Evolutionary conservation across 106 monocot species (phyloP), one percentile per base, ranked within the genome.

Genomic region (Dioscorea zingiberensis): DNA sequence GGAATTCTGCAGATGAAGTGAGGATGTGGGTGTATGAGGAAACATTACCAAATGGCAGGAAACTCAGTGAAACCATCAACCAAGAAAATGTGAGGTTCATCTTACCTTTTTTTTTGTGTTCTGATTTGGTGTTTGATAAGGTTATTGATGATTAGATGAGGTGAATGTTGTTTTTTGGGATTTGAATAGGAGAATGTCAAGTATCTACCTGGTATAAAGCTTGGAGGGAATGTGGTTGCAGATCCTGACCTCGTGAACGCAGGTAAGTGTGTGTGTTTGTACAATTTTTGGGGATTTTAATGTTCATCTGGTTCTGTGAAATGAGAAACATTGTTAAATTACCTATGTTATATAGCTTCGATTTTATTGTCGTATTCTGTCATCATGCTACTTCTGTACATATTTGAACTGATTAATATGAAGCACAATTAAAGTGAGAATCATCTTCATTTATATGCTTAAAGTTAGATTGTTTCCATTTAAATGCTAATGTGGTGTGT

Each of bases 21-120:
- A 82, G 86, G 77, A 90, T 94, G 90, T 94, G 94, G 94, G 90
- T 94, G 53, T 82, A 75, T 64, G 94, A 94, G 71, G 94, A 94
- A 73, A 79, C 61, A 0, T 76, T 94, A 7, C 80, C 84, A 7
- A 69, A 45, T 53, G 94, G 94, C n/a, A 80, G 82, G 56, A 90
- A 90, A 51, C 87, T 90, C 12, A 85, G 81, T 19, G 79, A 84
- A 10, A 62, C 64, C 38, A 94, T 94, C 67, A 94, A 94, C 49
- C 27, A 67, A 72, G 76, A 61, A 29, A 84, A 94, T 69, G 94
- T 94, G 74, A 78, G 73, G 51, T 13, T 51, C 4, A 2, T 51
- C 9, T n/a, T 53, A 47, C 22, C 16, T 58, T 4, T 25, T 47
- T 11, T 38, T 9, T 21, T 64, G 44, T 19, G 21, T 45, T 21